phyloP scores from a whole-genome alignment of 2,329 filamentous ascomycete genomes.

The Verticillium zaregamsianum region DNA sequence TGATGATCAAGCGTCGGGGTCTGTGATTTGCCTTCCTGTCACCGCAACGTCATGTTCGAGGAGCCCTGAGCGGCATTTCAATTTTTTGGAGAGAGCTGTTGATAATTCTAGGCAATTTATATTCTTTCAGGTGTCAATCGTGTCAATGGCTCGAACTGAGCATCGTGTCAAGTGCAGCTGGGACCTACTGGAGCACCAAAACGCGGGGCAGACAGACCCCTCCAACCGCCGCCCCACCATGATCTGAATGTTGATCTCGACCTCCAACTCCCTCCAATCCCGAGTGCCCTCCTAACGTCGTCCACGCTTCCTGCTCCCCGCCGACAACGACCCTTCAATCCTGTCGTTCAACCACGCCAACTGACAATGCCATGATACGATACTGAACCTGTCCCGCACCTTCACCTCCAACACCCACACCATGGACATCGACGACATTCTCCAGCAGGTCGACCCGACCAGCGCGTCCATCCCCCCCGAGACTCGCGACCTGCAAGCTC shows the following conservation, averaged over 20 bases:
- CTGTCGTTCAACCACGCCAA: background rate
- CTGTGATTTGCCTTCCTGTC: background rate
- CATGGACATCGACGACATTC: slow-evolving; percentile 80
- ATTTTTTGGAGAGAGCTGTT: too few relatives aligned
- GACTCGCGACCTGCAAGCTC: slow-evolving; percentile 74
- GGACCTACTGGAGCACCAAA: background rate
- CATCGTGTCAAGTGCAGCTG: background rate
- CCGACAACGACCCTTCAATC: background rate
- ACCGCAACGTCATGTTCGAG: too few relatives aligned
- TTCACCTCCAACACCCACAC: background rate
- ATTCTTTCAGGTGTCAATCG: too few relatives aligned
- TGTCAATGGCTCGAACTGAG: too few relatives aligned
- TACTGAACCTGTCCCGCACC: background rate
- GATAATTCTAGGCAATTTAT: too few relatives aligned
- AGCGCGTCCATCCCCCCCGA: slow-evolving; percentile 50
- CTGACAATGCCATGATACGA: background rate
- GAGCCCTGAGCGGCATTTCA: too few relatives aligned
- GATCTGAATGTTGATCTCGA: background rate
- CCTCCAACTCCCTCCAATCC: background rate
- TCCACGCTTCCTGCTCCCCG: background rate
- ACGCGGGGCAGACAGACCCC: background rate
- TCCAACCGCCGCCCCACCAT: background rate
- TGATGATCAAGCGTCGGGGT: background rate
- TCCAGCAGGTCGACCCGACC: slow-evolving; percentile 65
- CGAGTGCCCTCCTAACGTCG: background rate